Percentiles rank a stretch among this genome's conserved stretches.
Conservation (phyloP, 2,329 filamentous ascomycete genomes). For the Thyridium curvatum region DNA sequence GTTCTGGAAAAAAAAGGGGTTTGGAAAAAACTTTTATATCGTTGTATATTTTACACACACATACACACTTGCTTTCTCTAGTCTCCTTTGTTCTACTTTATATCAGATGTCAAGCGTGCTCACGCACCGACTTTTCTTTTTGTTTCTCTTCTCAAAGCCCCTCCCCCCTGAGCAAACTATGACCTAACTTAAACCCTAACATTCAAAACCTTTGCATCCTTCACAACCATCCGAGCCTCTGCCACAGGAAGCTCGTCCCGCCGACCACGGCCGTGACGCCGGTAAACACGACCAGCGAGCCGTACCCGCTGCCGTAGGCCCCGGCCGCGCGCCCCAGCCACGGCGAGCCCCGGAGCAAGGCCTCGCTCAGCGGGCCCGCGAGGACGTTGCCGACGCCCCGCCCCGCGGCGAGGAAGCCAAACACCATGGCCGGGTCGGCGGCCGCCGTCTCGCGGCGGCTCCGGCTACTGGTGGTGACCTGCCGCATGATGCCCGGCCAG, state of each 20-base stretch:
- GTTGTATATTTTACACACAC: background rate
- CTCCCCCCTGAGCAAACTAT: too few relatives aligned
- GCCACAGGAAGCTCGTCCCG: conserved; percentile 37
- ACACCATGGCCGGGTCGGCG: conserved; percentile 46
- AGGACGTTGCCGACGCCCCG: conserved; percentile 56
- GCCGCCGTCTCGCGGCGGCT: conserved; percentile 11
- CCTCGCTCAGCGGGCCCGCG: conserved; percentile 50
- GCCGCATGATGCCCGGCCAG: conserved; percentile 52
- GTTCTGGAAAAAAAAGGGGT: background rate
- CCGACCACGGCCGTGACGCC: conserved; percentile 44
- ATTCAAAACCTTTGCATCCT: too few relatives aligned
- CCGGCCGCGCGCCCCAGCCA: conserved; percentile 32
- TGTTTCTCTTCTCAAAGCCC: background rate
- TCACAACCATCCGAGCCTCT: conserved; percentile 25
- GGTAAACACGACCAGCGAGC: conserved; percentile 49
- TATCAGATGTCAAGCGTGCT: too few relatives aligned
- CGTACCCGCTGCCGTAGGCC: conserved; percentile 45
- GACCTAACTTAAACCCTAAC: too few relatives aligned
- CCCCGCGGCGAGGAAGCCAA: conserved; percentile 50
- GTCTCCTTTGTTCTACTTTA: background rate
- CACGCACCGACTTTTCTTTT: background rate
- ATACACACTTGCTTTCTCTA: too few relatives aligned
- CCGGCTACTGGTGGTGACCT: conserved; percentile 18
- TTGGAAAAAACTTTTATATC: background rate
- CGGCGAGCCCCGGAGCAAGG: conserved; percentile 37